phyloP scores from a whole-genome alignment of 2,329 filamentous ascomycete species.

The Botrytis fragariae region DNA sequence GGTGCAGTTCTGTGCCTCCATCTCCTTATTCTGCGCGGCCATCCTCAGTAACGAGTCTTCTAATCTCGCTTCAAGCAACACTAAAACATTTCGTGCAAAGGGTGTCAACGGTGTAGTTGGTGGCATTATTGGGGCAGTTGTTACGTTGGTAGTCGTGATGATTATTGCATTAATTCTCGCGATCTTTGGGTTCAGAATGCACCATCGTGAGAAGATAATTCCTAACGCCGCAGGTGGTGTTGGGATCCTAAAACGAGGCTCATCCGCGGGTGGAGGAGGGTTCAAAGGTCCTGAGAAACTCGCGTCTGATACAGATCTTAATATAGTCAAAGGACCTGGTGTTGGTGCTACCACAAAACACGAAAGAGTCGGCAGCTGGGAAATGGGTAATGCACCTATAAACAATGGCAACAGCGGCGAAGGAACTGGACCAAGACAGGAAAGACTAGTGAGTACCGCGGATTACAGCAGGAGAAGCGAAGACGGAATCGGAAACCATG shows the following conservation, averaged over 20 bases:
- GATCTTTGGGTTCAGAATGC: slow-evolving; percentile 33
- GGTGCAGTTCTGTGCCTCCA: slow-evolving; percentile 33
- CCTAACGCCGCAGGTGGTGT: slow-evolving; percentile 12
- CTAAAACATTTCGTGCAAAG: background rate
- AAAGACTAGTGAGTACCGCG: slow-evolving; percentile 25
- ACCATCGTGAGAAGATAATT: slow-evolving; percentile 19
- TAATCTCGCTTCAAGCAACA: background rate
- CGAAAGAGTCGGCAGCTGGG: slow-evolving; percentile 39
- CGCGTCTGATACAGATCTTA: slow-evolving; percentile 35
- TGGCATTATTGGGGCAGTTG: slow-evolving; percentile 36
- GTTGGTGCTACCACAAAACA: slow-evolving; percentile 29
- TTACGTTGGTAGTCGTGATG: slow-evolving; percentile 28
- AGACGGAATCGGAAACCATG: slow-evolving; percentile 29
- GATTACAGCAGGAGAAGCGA: slow-evolving; percentile 32
- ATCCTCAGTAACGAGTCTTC: slow-evolving; percentile 17
- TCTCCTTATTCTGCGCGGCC: slow-evolving; percentile 34
- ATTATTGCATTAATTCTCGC: slow-evolving; percentile 22
- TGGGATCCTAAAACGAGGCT: slow-evolving; percentile 21
- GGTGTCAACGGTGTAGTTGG: slow-evolving; percentile 24
- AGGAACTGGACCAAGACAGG: slow-evolving; percentile 28
- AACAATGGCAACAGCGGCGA: slow-evolving; percentile 27
- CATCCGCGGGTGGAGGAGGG: slow-evolving; percentile 25
- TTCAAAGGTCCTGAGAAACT: slow-evolving; percentile 38
- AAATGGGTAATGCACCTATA: slow-evolving; percentile 30
- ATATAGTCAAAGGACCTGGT: slow-evolving; percentile 26